Evolutionary conservation across 2,329 filamentous ascomycete genomes (phyloP).

Genomic region (Onygenales sp.): DNA sequence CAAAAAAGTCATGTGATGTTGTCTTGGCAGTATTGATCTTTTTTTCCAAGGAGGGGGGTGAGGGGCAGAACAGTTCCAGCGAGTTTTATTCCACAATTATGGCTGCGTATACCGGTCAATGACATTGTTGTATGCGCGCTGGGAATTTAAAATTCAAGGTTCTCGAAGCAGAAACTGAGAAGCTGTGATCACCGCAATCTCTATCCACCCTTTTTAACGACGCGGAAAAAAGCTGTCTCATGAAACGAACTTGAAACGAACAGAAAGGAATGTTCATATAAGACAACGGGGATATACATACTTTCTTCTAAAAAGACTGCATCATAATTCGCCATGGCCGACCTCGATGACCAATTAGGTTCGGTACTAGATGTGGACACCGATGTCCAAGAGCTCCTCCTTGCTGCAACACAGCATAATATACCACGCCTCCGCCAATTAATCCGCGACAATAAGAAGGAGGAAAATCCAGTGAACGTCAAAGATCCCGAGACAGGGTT

Average conservation of each 20-base stretch:
- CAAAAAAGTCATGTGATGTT: no score
- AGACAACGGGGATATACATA: neutral
- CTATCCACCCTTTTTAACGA: no score
- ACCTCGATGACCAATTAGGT: constrained; percentile 10
- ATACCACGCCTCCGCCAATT: constrained; percentile 58
- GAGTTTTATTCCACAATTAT: no score
- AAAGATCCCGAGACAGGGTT: constrained; percentile 79
- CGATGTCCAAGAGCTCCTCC: constrained; percentile 50
- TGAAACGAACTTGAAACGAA: neutral
- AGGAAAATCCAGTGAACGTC: constrained; percentile 54
- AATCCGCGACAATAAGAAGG: constrained; percentile 43
- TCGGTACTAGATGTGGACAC: constrained; percentile 26
- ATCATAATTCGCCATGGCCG: neutral
- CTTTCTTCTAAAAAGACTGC: neutral
- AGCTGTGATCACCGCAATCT: neutral
- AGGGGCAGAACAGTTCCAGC: no score
- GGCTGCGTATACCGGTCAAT: no score
- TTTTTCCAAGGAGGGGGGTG: no score
- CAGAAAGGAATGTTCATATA: neutral
- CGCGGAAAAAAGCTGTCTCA: neutral
- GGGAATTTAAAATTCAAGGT: no score
- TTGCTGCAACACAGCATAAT: constrained; percentile 60
- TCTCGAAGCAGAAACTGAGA: no score
- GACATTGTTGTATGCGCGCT: no score
- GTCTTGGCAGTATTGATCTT: no score